Evolutionary conservation across 2,329 filamentous ascomycete species (phyloP).

Genomic region (Thelonectria olida): DNA sequence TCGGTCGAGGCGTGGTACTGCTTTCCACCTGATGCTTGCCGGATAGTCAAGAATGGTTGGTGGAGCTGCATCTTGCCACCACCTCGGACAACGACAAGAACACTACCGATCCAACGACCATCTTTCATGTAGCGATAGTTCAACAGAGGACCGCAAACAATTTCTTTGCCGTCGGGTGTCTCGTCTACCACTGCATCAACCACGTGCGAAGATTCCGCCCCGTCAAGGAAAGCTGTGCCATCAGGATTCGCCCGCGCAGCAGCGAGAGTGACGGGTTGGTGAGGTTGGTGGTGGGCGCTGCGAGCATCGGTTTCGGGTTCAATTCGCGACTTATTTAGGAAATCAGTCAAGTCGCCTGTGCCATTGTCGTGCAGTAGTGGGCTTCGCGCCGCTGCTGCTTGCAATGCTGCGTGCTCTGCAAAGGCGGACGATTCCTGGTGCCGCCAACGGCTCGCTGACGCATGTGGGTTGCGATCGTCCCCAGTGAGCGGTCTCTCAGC

Average conservation of each 20-base stretch:
- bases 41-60: slow-evolving; percentile 67
- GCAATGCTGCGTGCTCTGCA: slow-evolving; percentile 55
- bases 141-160: slow-evolving; percentile 77
- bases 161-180: slow-evolving; percentile 61
- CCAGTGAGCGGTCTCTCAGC: slow-evolving; percentile 37
- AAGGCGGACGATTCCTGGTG: slow-evolving; percentile 70
- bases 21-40: slow-evolving; percentile 48
- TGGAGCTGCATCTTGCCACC: slow-evolving; percentile 67
- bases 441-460: slow-evolving; percentile 67
- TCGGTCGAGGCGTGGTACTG: slow-evolving; percentile 28
- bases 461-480: slow-evolving; percentile 60
- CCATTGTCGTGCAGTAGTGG: slow-evolving; percentile 46
- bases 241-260: slow-evolving; percentile 36
- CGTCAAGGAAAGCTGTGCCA: slow-evolving; percentile 29
- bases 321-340: slow-evolving; percentile 64
- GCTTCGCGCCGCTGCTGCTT: slow-evolving; percentile 40
- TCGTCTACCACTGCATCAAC: slow-evolving; percentile 15
- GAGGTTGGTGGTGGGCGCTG: slow-evolving; percentile 46
- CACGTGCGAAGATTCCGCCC: slow-evolving; percentile 16
- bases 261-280: slow-evolving; percentile 61
- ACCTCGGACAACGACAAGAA: slow-evolving; percentile 82
- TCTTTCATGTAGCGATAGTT: slow-evolving; percentile 83
- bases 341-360: slow-evolving; percentile 63
- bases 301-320: slow-evolving; percentile 47
- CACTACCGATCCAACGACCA: slow-evolving; percentile 82